Evolutionary conservation across 2,329 filamentous ascomycete species (phyloP), one percentile per base, ranked within the genome.

Genomic region (Nothophoma quercina): DNA sequence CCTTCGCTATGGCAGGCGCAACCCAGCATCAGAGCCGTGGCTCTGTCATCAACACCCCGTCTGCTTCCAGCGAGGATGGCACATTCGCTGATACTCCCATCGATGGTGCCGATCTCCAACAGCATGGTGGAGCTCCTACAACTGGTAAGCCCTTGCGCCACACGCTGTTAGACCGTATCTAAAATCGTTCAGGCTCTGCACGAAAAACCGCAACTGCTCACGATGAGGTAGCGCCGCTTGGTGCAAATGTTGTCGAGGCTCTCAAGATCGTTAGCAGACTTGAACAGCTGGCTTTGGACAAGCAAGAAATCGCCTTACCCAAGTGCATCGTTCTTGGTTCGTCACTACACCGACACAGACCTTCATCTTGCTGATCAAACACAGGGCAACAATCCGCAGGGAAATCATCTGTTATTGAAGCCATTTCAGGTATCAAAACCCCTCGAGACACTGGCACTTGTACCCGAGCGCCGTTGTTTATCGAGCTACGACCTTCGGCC

Each of bases 381-480:
- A 10, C 23, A 66, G 67, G 70, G 0, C 91, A 96, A 40, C 92
- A 96, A 65, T 90, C 85, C 0, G 88, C 91, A 0, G 93, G 92
- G 0, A 96, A 96, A 68, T 91, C 87, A 0, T 91, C 81, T 0
- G 69, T 78, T 0, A 78, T 80, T 10, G 78, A 81, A 46, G 76
- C 74, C 0, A 72, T 79, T 5, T 76, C 74, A 0, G 88, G 87
- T 4, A 87, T 95, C 19, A 86, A 86, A 16, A 83, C 93, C 0
- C 91, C 91, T 0, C 81, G 88, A 1, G 85, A 83, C 32, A 83
- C 84, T 4, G 88, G 88, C 0, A 89, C 88, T 0, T 96, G 92
- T 65, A 96, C 92, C 0, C 78, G 88, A 0, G 96, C 90, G 51
- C 91, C 91, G 0, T 82, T 96, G 0, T 89, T 92, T 47, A 95